Evolutionary conservation across 371 early-diverging fungal genomes (phyloP), one percentile per base, ranked within the genome.

Genomic region (Syncephalastrum racemosum): DNA sequence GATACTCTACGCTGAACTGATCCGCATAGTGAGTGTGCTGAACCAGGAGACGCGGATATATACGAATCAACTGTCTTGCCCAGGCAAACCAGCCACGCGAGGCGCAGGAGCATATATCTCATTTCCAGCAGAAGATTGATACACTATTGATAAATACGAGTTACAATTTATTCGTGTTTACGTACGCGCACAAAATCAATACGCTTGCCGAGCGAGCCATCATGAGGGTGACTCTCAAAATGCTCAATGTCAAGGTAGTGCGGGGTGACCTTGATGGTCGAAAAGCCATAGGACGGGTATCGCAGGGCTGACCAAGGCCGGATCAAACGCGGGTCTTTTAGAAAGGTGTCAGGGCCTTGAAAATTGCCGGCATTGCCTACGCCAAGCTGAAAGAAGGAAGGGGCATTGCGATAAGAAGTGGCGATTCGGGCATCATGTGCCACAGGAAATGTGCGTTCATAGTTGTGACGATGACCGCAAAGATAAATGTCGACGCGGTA

Each of bases 331-430:
- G 36, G 36, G 36, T 31, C 36, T 10, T 31, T 10, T 10, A 31
- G 2, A 62, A 75, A 78, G 0, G 47, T 16, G 14, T 43, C 44
- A 15, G 68, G 45, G 0, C 63, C 60, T 58, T 70, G 73, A 19
- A 68, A 72, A 24, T 72, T 70, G 31, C 78, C 78, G 8, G 58
- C 70, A 50, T 78, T 68, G 13, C 78, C 78, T 27, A 68, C 62
- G 0, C 74, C 53, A 12, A 73, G 27, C 24, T 77, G 63, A 48
- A 78, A 66, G 22, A 63, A 62, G 14, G 64, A 63, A 18, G 73
- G 71, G 7, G 78, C 63, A 53, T 78, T 70, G 48, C 72, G 68
- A 15, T 72, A 70, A 2, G 66, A 58, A 20, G 53, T 67, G 13
- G 67, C 27, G 2, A 63, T 57, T 1, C 27, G 41, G 2, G 63